Evolutionary conservation across 371 early-diverging fungal genomes (phyloP).

Genomic region (Mortierella sp.): DNA sequence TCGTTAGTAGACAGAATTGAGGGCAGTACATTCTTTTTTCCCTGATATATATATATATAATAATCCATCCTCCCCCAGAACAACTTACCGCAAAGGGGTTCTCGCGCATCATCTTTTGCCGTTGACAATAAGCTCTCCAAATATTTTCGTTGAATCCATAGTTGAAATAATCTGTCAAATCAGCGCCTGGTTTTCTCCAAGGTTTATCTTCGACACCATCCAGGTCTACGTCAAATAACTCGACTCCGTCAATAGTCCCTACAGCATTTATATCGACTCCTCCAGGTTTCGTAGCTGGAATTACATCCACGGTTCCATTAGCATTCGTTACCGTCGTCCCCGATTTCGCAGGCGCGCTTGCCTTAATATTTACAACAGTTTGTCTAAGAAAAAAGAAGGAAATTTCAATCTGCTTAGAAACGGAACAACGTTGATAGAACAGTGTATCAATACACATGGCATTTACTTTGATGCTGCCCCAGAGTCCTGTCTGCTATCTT

Average conservation of each 20-base stretch:
- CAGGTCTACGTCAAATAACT: slow-evolving; percentile 89
- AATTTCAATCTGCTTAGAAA: neutral
- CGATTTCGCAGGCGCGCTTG: slow-evolving; percentile 48
- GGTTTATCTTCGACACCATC: slow-evolving; percentile 95
- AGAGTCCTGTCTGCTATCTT: slow-evolving; percentile 46
- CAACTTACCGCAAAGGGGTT: slow-evolving; percentile 42
- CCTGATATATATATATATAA: neutral
- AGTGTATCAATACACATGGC: neutral
- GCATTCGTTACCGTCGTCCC: slow-evolving; percentile 50
- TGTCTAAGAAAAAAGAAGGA: slow-evolving; percentile 23
- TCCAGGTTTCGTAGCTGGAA: slow-evolving; percentile 58
- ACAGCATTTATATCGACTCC: slow-evolving; percentile 80
- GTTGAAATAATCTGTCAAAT: slow-evolving; percentile 99
- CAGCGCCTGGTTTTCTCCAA: slow-evolving; percentile 98
- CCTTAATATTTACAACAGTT: slow-evolving; percentile 74
- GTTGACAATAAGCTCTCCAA: slow-evolving; percentile 93
- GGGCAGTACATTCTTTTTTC: neutral
- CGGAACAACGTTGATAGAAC: neutral
- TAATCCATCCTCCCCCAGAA: neutral
- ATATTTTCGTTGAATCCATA: slow-evolving; percentile 97
- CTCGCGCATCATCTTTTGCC: slow-evolving; percentile 89
- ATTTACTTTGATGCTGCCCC: slow-evolving; percentile 24
- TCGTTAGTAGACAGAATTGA: neutral
- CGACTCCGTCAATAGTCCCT: slow-evolving; percentile 82
- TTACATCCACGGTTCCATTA: slow-evolving; percentile 44